These are phyloP conservation scores for Alternaria brassicicola DNA, from an alignment of 2,329 filamentous ascomycete species.

Conservation along the genomic window DNA sequence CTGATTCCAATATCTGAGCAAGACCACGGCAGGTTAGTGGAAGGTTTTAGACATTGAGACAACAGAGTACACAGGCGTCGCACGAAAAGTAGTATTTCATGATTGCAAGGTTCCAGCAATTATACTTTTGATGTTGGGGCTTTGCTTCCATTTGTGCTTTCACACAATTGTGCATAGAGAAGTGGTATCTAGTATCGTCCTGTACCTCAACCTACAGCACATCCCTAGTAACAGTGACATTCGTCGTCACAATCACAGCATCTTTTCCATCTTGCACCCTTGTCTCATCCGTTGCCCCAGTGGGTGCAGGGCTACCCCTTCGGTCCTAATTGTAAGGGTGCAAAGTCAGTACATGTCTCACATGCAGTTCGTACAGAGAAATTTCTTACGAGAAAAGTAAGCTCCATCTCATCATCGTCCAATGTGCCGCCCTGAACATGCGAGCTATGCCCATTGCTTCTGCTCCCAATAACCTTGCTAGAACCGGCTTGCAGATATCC, in stretches of 20 bases:
- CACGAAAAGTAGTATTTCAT: neutral
- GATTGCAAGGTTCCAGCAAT: neutral
- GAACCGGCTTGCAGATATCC: slow-evolving; percentile 16
- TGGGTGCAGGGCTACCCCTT: slow-evolving; percentile 13
- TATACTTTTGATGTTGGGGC: neutral
- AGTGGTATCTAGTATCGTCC: neutral
- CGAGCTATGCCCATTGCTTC: neutral
- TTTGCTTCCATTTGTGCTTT: neutral
- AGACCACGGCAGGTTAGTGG: too few species aligned
- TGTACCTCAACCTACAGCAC: neutral
- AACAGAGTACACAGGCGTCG: neutral
- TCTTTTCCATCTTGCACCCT: slow-evolving; percentile 18
- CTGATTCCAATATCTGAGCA: too few species aligned
- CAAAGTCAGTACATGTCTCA: neutral
- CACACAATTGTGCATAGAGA: neutral
- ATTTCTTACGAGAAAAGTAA: slow-evolving; percentile 13
- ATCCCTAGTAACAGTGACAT: slow-evolving; percentile 21
- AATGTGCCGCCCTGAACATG: slow-evolving; percentile 13
- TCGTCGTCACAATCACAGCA: slow-evolving; percentile 21
- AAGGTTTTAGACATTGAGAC: too few species aligned
- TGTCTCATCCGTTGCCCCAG: slow-evolving; percentile 7
- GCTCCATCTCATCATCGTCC: slow-evolving; percentile 29
- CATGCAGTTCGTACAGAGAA: neutral
- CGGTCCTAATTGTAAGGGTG: slow-evolving; percentile 9
- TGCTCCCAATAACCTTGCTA: neutral